These are phyloP conservation scores for Dispira simplex DNA, from an alignment of 192 early-diverging fungal genomes.

Conservation along the genomic window DNA sequence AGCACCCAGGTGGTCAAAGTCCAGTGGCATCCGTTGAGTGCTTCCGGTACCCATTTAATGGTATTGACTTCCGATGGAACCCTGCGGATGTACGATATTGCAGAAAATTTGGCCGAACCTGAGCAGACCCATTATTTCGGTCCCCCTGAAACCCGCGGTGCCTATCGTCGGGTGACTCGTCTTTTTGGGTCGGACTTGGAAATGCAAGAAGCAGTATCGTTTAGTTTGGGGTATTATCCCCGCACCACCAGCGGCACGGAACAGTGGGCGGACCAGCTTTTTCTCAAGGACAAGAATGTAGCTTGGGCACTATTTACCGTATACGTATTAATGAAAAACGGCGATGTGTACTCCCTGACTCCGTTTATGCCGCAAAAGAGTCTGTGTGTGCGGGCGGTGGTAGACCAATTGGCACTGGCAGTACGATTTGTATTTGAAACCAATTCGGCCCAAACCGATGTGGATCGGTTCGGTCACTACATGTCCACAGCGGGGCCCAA, in stretches of 20 bases:
- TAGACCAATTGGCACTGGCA: constrained; percentile 4
- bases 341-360: constrained; percentile 59
- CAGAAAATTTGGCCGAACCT: constrained; percentile 36
- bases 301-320: constrained; percentile 58
- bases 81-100: constrained; percentile 57
- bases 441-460: constrained; percentile 6
- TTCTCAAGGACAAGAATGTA: background rate
- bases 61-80: constrained; percentile 47
- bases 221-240: constrained; percentile 24
- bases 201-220: constrained; percentile 24
- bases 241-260: constrained; percentile 11
- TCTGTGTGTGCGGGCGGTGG: constrained; percentile 3
- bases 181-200: constrained; percentile 6
- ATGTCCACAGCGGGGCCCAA: constrained; percentile 1
- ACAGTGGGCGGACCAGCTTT: constrained; percentile 1
- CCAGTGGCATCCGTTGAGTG: constrained; percentile 68
- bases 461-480: constrained; percentile 2
- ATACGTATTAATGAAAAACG: constrained; percentile 50
- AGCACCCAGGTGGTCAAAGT: constrained; percentile 41
- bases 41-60: constrained; percentile 45
- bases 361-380: constrained; percentile 46
- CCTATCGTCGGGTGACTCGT: background rate
- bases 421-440: constrained; percentile 7
- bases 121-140: constrained; percentile 48
- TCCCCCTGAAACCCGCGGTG: background rate